Conservation (phyloP, 2,329 filamentous ascomycete species). For the Chalaropsis ovoidea region DNA sequence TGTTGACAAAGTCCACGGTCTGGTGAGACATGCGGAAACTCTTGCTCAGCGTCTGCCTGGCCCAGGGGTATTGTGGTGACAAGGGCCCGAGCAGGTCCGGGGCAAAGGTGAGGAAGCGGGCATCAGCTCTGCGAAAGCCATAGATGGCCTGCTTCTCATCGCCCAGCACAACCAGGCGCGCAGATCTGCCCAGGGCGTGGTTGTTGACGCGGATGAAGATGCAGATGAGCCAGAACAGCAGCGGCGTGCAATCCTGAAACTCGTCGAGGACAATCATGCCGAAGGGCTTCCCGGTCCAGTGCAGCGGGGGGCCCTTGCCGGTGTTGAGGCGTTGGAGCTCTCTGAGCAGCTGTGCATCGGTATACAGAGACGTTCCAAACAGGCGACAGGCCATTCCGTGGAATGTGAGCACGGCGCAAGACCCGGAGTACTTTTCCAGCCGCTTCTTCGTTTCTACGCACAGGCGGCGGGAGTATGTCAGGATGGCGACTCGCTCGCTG, state of each 20-base stretch:
- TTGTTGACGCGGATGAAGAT: slow-evolving; percentile 29
- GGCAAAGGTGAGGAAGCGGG: slow-evolving; percentile 29
- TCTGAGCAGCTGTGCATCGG: slow-evolving; percentile 26
- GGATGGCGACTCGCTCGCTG: slow-evolving; percentile 27
- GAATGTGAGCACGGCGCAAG: slow-evolving; percentile 29
- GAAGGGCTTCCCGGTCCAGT: slow-evolving; percentile 28
- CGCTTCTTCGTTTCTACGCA: slow-evolving; percentile 29
- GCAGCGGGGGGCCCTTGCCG: slow-evolving; percentile 24
- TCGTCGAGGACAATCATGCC: slow-evolving; percentile 32
- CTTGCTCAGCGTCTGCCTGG: slow-evolving; percentile 26
- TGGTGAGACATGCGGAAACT: slow-evolving; percentile 30
- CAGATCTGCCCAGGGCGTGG: slow-evolving; percentile 21
- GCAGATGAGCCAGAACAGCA: slow-evolving; percentile 29
- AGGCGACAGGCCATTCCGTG: slow-evolving; percentile 29
- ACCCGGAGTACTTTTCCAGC: slow-evolving; percentile 26
- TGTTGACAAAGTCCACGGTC: slow-evolving; percentile 29
- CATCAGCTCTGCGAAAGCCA: slow-evolving; percentile 30
- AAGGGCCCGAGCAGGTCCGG: slow-evolving; percentile 27
- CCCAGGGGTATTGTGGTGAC: slow-evolving; percentile 28
- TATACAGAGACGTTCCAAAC: slow-evolving; percentile 25
- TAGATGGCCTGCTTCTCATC: slow-evolving; percentile 32
- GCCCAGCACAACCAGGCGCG: slow-evolving; percentile 30
- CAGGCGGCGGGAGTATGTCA: slow-evolving; percentile 31
- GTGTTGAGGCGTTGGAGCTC: slow-evolving; percentile 20
- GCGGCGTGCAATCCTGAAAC: slow-evolving; percentile 31